Base-by-base conservation (phyloP, 1,284 basidiomycete genomes). In the Coniferiporia weirii region DNA sequence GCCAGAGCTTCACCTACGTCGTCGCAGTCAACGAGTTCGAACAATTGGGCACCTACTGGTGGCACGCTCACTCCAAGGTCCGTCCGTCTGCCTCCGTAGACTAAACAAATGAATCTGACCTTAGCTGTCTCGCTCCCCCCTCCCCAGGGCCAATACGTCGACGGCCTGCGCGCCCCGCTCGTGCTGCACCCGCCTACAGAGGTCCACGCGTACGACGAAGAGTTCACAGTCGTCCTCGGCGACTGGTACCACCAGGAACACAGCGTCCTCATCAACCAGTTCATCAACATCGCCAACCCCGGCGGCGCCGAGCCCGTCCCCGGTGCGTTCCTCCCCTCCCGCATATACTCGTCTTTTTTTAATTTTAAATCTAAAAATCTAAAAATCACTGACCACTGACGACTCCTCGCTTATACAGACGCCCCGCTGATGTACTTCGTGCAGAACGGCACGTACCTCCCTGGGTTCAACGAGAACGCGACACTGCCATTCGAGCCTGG, bases 171-270 rank as follows among this genome's bases (percentile, higher is more conserved):
- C 6, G 78, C 88, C 0, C 89, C 94, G 0, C 71, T 94, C 20
- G 71, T 95, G 53, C 82, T 98, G 55, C 88, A 91, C 66, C 86
- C 78, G 9, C 69, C 72, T 34, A 77, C 71, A 64, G 86, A 90
- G 68, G 76, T 73, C 0, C 81, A 87, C 70, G 66, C 76, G 0
- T 98, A 98, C 73, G 95, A 98, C 72, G 93, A 90, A 47, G 96
- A 98, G 66, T 95, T 85, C 74, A 95, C 91, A 12, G 77, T 98
- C 63, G 73, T 94, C 52, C 76, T 97, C 1, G 81, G 83, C 9
- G 92, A 95, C 70, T 95, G 92, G 92, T 94, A 90, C 68, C 91
- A 95, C 69, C 69, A 84, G 5, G 78, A 93, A 71, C 90, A 94
- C 65, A 56, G 74, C 0, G 76, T 74, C 4, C 79, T 95, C 48